Conservation (phyloP, 805 yeast species). For the Kuraishia cidri region DNA sequence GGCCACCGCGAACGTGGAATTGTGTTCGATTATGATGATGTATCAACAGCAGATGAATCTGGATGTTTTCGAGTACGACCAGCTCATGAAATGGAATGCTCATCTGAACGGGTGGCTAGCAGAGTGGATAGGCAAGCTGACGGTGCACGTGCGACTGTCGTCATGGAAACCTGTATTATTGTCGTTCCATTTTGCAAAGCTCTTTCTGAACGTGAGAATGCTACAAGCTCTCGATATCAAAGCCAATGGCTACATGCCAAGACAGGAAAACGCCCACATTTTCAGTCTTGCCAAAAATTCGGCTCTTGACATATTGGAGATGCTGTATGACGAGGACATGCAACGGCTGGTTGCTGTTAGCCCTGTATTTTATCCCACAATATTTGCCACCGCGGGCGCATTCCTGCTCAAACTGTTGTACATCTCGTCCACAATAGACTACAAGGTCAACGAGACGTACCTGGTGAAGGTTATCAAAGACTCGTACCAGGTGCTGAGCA, state of each 20-base stretch:
- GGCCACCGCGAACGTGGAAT: slow-evolving; percentile 2
- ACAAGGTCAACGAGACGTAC: not conserved
- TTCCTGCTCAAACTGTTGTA: slow-evolving; percentile 1
- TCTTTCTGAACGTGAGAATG: slow-evolving; percentile 1
- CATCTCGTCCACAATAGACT: not conserved
- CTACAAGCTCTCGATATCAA: not conserved
- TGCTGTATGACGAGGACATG: slow-evolving; percentile 1
- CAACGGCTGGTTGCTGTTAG: not conserved
- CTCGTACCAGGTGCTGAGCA: not conserved
- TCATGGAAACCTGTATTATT: slow-evolving; percentile 2
- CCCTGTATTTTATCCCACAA: slow-evolving; percentile 2
- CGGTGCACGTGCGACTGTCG: not conserved
- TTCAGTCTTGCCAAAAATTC: slow-evolving; percentile 1
- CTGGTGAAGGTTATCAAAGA: not conserved
- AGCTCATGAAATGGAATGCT: not conserved
- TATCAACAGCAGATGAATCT: slow-evolving; percentile 2
- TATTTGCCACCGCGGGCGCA: slow-evolving; percentile 1
- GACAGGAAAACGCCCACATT: not conserved
- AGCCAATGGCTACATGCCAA: no score
- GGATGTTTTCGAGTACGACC: not conserved
- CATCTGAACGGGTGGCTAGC: slow-evolving; percentile 2
- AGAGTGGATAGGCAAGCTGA: slow-evolving; percentile 2
- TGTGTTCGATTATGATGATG: slow-evolving; percentile 1
- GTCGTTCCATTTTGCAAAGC: slow-evolving; percentile 1
- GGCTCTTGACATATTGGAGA: slow-evolving; percentile 1